Evolutionary conservation across 2,329 filamentous ascomycete species (phyloP).

Genomic region (Xylaria sp.): DNA sequence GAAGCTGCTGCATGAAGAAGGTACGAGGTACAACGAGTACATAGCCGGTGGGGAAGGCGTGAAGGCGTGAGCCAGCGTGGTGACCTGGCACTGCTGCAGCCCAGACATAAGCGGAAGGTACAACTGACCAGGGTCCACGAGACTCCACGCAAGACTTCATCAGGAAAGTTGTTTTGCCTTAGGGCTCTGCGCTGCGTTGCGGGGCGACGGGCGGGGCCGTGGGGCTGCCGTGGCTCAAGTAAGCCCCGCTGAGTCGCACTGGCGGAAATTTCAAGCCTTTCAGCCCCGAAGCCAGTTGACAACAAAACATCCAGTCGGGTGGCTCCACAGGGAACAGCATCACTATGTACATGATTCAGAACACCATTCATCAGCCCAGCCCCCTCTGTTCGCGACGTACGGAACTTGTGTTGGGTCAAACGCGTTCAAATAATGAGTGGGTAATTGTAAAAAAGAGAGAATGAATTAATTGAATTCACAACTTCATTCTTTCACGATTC

Average conservation of each 20-base stretch:
- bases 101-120: background rate
- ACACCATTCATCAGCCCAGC: too few relatives aligned
- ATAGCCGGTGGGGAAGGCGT: background rate
- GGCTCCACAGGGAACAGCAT: too few relatives aligned
- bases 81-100: conserved; percentile 29
- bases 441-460: too few relatives aligned
- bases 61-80: conserved; percentile 12
- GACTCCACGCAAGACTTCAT: background rate
- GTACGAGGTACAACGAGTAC: background rate
- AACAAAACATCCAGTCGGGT: too few relatives aligned
- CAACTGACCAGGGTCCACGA: background rate
- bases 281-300: background rate
- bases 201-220: conserved; percentile 20
- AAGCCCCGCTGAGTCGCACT: too few relatives aligned
- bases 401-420: too few relatives aligned
- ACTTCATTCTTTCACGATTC: too few relatives aligned
- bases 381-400: too few relatives aligned
- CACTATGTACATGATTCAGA: too few relatives aligned
- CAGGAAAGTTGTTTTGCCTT: conserved; percentile 20
- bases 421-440: too few relatives aligned
- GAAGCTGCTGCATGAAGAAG: background rate
- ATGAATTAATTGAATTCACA: too few relatives aligned
- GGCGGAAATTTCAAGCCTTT: background rate
- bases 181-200: conserved; percentile 13
- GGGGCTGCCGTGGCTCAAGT: background rate